Evolutionary conservation across 2,329 filamentous ascomycete genomes (phyloP).

Genomic region (Emmonsia crescens): DNA sequence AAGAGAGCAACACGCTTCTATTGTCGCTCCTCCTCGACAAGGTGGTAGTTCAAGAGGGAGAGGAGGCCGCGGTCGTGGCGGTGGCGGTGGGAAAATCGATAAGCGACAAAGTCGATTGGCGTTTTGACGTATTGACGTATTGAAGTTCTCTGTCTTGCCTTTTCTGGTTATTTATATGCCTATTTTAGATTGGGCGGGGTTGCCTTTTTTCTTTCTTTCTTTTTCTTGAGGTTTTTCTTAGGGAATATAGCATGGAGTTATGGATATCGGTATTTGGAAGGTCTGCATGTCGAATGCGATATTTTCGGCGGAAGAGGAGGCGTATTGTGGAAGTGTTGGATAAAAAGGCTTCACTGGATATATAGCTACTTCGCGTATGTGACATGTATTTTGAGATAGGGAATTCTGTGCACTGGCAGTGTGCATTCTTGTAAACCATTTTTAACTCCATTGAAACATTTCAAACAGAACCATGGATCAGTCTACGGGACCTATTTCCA

Average conservation of each 20-base stretch:
- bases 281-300: neutral
- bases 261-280: neutral
- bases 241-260: neutral
- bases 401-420: neutral
- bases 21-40: neutral
- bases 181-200: neutral
- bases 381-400: neutral
- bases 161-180: neutral
- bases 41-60: neutral
- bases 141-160: neutral
- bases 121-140: slow-evolving; percentile 9
- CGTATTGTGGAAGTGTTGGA: neutral
- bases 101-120: slow-evolving; percentile 13
- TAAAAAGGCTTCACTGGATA: neutral
- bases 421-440: neutral
- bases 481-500: neutral
- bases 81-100: slow-evolving; percentile 1
- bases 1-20: neutral
- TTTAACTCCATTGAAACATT: neutral
- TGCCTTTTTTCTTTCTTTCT: neutral
- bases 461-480: neutral
- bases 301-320: neutral
- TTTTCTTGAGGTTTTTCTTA: neutral
- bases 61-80: neutral
- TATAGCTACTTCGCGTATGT: neutral